Percentiles rank a stretch among this genome's conserved stretches.
These are phyloP conservation scores for Geotrichum europaeum DNA, from an alignment of 1,139 yeast species.

Conservation along the genomic window DNA sequence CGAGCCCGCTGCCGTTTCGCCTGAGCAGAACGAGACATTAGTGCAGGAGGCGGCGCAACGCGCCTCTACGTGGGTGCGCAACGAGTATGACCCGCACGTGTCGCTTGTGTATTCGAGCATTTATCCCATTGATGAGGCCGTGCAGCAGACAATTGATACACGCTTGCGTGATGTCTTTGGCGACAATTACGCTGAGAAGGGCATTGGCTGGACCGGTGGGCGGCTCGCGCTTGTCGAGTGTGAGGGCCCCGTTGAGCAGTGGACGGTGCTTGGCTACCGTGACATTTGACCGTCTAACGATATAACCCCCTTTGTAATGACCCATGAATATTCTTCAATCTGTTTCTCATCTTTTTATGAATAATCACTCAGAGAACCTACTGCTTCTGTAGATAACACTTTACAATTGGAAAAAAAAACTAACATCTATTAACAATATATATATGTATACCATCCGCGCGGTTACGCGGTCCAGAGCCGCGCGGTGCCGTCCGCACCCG, in stretches of 20 bases:
- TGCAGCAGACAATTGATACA: constrained; percentile 61
- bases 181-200: constrained; percentile 39
- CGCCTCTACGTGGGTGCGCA: constrained; percentile 46
- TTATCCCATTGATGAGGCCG: constrained; percentile 65
- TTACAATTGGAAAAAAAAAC: neutral
- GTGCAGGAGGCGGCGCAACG: constrained; percentile 23
- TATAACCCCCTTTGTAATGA: too few relatives aligned
- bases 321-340: too few relatives aligned
- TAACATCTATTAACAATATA: neutral
- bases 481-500: constrained; percentile 98
- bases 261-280: constrained; percentile 57
- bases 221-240: constrained; percentile 63
- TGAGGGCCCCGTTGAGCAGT: constrained; percentile 68
- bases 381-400: too few relatives aligned
- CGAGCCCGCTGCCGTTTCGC: constrained; percentile 26
- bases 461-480: constrained; percentile 87
- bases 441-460: neutral
- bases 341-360: neutral
- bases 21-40: constrained; percentile 27
- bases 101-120: constrained; percentile 64
- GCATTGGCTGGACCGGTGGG: constrained; percentile 58
- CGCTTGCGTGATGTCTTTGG: constrained; percentile 64
- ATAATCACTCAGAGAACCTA: neutral
- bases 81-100: constrained; percentile 66
- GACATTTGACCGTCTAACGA: constrained; percentile 20